A percentile compares a stretch with the other conserved stretches of the same genome.
These are phyloP conservation scores for Escovopsis sp. DNA, from an alignment of 2,329 filamentous ascomycete genomes.

Conservation along the genomic window DNA sequence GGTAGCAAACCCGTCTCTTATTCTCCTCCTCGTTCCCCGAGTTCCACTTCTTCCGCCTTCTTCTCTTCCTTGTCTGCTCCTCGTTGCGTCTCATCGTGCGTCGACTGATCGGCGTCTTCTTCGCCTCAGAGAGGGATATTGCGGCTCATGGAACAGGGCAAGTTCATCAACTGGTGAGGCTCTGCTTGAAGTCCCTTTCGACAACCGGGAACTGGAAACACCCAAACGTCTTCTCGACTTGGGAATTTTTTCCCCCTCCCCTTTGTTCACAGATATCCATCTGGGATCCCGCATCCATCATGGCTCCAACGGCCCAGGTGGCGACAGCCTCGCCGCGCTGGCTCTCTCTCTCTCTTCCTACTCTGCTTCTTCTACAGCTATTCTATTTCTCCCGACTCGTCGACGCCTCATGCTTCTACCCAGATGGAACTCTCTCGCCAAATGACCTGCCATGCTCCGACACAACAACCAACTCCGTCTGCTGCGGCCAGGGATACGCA, in stretches of 20 bases:
- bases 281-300: conserved; percentile 24
- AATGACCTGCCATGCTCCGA: conserved; percentile 18
- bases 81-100: too few species aligned
- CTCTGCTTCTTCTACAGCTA: not conserved
- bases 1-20: not conserved
- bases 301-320: not conserved
- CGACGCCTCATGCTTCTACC: conserved; percentile 15
- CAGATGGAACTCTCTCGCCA: conserved; percentile 14
- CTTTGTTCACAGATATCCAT: conserved; percentile 37
- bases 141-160: too few species aligned
- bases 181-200: too few species aligned
- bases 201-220: too few species aligned
- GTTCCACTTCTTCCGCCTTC: too few species aligned
- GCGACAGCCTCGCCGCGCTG: not conserved
- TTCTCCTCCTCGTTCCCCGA: conserved; percentile 8
- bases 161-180: too few species aligned
- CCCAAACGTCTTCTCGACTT: too few species aligned
- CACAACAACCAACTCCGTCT: conserved; percentile 14
- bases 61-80: too few species aligned
- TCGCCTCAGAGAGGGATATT: too few species aligned
- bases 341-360: not conserved
- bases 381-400: not conserved
- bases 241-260: too few species aligned
- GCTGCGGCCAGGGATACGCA: conserved; percentile 22
- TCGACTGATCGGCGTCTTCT: too few species aligned